These are phyloP conservation scores for Penstemon eatonii DNA, from an alignment of 257 asterid genomes.

Conservation along the genomic window DNA sequence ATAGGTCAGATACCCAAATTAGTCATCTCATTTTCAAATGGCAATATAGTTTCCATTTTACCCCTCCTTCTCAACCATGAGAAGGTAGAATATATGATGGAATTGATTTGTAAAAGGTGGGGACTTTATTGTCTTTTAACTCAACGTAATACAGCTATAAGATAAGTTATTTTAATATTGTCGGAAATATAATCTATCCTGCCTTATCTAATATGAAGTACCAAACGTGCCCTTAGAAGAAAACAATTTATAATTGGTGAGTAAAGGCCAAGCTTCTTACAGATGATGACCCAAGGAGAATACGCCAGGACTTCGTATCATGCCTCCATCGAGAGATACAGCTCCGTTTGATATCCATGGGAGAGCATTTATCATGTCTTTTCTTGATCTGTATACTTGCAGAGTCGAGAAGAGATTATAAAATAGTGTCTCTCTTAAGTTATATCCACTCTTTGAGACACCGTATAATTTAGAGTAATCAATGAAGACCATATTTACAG, in stretches of 20 bases:
- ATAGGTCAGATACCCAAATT: too few relatives aligned
- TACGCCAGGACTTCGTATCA: slow-evolving; percentile 49
- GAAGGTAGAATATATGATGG: too few relatives aligned
- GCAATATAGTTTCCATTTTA: too few relatives aligned
- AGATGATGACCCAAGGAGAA: slow-evolving; percentile 47
- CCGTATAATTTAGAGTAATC: slow-evolving; percentile 46
- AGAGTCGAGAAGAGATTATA: slow-evolving; percentile 64
- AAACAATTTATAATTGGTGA: not conserved
- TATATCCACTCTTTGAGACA: slow-evolving; percentile 43
- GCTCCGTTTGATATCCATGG: slow-evolving; percentile 59
- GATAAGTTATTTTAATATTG: too few relatives aligned
- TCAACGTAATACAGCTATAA: too few relatives aligned
- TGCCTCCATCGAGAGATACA: slow-evolving; percentile 89
- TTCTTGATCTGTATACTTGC: slow-evolving; percentile 82
- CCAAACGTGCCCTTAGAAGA: too few relatives aligned
- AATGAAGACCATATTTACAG: slow-evolving; percentile 77
- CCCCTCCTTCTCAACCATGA: too few relatives aligned
- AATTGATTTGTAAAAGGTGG: not conserved
- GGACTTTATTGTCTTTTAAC: too few relatives aligned
- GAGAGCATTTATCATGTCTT: slow-evolving; percentile 72
- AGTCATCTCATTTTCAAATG: too few relatives aligned
- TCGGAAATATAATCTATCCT: too few relatives aligned
- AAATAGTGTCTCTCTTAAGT: slow-evolving; percentile 85
- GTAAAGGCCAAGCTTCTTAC: slow-evolving; percentile 42
- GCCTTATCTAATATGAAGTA: too few relatives aligned